Conservation (phyloP, 306 rosid genomes). For the Casuarina glauca region DNA sequence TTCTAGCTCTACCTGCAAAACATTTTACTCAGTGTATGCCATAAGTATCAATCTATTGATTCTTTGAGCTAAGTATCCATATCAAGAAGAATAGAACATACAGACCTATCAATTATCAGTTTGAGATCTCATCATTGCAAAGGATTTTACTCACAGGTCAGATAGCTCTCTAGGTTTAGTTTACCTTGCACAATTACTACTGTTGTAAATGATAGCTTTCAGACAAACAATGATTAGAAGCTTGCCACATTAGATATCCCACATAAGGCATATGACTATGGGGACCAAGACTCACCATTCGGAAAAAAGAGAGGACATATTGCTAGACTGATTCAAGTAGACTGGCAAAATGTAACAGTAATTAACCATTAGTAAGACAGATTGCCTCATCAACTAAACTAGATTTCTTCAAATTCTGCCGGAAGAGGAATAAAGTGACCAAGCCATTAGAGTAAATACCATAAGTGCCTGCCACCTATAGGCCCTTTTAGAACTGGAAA, state of each 20-base stretch:
- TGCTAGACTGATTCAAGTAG: background rate
- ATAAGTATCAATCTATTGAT: slow-evolving; percentile 2
- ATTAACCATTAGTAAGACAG: background rate
- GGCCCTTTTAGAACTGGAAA: background rate
- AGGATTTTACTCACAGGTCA: background rate
- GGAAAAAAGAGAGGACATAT: background rate
- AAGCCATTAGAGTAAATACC: background rate
- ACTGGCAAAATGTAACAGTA: background rate
- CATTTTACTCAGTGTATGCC: slow-evolving; percentile 17
- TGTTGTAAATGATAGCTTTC: background rate
- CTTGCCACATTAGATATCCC: background rate
- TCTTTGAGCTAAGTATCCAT: background rate
- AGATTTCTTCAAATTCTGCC: background rate
- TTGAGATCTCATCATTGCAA: background rate
- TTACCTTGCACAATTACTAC: background rate
- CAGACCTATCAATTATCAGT: background rate
- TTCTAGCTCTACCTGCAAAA: slow-evolving; percentile 76
- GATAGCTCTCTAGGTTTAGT: background rate
- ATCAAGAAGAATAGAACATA: background rate
- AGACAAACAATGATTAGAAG: background rate
- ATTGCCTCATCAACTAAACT: background rate
- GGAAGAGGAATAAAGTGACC: background rate
- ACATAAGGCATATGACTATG: background rate
- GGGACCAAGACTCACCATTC: background rate
- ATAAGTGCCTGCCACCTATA: background rate